Percentiles rank a stretch among this genome's conserved stretches.
These are phyloP conservation scores for Aspergillus ruber DNA, from an alignment of 2,329 filamentous ascomycete genomes.

Conservation along the genomic window DNA sequence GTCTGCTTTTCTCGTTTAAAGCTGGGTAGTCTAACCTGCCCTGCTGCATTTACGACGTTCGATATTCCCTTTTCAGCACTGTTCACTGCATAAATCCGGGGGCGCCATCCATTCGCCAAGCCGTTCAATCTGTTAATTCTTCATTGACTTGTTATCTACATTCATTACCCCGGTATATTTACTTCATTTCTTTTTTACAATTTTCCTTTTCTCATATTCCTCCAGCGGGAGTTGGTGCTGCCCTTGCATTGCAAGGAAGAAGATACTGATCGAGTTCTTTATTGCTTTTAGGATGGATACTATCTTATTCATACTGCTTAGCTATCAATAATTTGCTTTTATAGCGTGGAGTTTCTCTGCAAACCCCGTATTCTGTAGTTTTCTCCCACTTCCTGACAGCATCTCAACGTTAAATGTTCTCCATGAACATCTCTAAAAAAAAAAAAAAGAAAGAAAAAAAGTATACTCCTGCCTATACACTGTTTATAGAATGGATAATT, in stretches of 20 bases:
- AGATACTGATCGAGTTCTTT: background rate
- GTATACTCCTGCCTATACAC: too few relatives aligned
- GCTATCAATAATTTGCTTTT: too few relatives aligned
- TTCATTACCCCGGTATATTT: constrained; percentile 11
- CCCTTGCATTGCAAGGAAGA: constrained; percentile 5
- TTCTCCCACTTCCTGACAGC: too few relatives aligned
- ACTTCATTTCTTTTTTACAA: constrained; percentile 10
- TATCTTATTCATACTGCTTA: background rate
- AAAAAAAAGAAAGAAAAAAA: too few relatives aligned
- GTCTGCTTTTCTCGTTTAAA: background rate
- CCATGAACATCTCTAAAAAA: too few relatives aligned
- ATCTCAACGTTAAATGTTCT: too few relatives aligned
- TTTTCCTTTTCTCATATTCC: background rate
- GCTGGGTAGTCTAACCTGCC: constrained; percentile 2
- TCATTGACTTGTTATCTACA: constrained; percentile 5
- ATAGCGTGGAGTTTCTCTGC: too few relatives aligned
- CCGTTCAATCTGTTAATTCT: constrained; percentile 8
- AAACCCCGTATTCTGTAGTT: too few relatives aligned
- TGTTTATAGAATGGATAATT: too few relatives aligned
- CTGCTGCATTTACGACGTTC: constrained; percentile 21
- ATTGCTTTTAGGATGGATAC: background rate
- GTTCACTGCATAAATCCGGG: constrained; percentile 28
- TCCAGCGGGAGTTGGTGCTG: constrained; percentile 31
- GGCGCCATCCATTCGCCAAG: constrained; percentile 14
- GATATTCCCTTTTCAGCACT: constrained; percentile 9